These are phyloP conservation scores for Salix udensis DNA, from an alignment of 345 rosid genomes.

Conservation along the genomic window DNA sequence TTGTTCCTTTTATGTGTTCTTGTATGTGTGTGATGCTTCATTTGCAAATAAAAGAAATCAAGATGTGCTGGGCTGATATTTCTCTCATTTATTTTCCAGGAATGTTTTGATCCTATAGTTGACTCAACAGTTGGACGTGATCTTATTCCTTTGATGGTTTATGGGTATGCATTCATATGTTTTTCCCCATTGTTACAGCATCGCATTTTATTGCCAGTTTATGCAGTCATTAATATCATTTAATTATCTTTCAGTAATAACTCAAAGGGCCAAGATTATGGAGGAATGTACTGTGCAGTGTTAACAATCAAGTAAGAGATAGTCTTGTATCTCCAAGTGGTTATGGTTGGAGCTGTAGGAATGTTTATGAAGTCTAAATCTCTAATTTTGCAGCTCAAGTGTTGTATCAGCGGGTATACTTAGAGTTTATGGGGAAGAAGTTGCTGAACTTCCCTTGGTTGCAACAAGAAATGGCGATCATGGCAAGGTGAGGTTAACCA, in stretches of 20 bases:
- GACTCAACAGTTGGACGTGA: constrained; percentile 56
- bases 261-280: constrained; percentile 66
- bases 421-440: constrained; percentile 71
- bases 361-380: not conserved
- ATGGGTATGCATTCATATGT: constrained; percentile 51
- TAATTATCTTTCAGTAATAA: constrained; percentile 45
- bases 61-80: constrained; percentile 12
- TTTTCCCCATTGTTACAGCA: not conserved
- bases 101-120: constrained; percentile 79
- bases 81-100: constrained; percentile 43
- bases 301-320: constrained; percentile 69
- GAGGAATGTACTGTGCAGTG: constrained; percentile 83
- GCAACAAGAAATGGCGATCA: constrained; percentile 66
- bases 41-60: not conserved
- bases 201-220: not conserved
- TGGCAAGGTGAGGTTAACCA: constrained; percentile 52
- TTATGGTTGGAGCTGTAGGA: not conserved
- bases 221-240: not conserved
- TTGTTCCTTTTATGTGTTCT: not conserved
- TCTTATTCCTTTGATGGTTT: constrained; percentile 82
- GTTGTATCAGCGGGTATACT: constrained; percentile 78
- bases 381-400: constrained; percentile 49
- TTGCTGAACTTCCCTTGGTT: constrained; percentile 90
- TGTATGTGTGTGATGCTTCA: not conserved
- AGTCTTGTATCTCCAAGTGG: not conserved